These are phyloP conservation scores for Ustilago sp. DNA, from an alignment of 1,284 basidiomycete genomes.

Conservation along the genomic window DNA sequence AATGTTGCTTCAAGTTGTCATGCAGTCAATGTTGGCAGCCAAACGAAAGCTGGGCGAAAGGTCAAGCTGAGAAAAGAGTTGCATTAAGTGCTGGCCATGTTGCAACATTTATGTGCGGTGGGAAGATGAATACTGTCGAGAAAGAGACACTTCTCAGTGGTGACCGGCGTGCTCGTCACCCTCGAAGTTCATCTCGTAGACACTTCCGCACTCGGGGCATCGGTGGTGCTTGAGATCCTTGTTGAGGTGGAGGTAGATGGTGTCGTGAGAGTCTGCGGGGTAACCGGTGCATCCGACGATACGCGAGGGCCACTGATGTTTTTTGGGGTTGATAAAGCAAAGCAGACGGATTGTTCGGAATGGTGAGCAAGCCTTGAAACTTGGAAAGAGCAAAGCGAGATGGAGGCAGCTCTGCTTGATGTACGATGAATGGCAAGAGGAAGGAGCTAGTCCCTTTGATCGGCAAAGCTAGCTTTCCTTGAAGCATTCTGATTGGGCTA, in stretches of 20 bases:
- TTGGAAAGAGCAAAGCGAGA: neutral
- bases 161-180: conserved; percentile 54
- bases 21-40: neutral
- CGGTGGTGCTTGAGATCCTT: conserved; percentile 60
- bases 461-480: too few species aligned
- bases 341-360: neutral
- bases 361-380: neutral
- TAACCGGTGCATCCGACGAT: conserved; percentile 67
- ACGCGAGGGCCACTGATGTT: conserved; percentile 57
- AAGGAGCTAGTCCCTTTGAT: neutral
- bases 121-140: neutral
- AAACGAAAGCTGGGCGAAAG: neutral
- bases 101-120: conserved; percentile 18
- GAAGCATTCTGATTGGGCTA: too few species aligned
- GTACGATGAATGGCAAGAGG: neutral
- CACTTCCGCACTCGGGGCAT: conserved; percentile 68
- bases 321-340: neutral
- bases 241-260: conserved; percentile 66
- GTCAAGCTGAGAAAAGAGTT: conserved; percentile 28
- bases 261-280: conserved; percentile 68
- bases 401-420: neutral
- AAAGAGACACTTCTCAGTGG: conserved; percentile 39
- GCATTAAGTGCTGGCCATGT: conserved; percentile 26
- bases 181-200: conserved; percentile 61
- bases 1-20: too few species aligned